Base-by-base conservation (phyloP, 73 alveolate species). In the Tetrahymena borealis region DNA sequence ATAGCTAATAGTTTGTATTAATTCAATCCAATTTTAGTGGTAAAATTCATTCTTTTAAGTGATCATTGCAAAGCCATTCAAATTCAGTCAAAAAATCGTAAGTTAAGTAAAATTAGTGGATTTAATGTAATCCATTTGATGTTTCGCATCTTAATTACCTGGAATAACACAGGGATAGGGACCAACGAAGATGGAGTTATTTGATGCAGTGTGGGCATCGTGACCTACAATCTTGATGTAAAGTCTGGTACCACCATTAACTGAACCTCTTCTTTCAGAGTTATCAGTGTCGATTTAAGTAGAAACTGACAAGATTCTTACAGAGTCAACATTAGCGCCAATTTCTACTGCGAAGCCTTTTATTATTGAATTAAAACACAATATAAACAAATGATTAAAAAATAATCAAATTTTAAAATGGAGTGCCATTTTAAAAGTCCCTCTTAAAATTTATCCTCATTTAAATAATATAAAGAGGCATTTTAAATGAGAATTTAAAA, bases 121-220 rank as follows among this genome's bases (percentile, higher is more conserved):
- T n/a, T n/a, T n/a, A n/a, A n/a, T n/a, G n/a, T n/a, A n/a, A n/a
- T n/a, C n/a, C n/a, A n/a, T n/a, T n/a, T n/a, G n/a, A n/a, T n/a
- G n/a, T n/a, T n/a, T n/a, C n/a, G n/a, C n/a, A n/a, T n/a, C n/a
- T n/a, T n/a, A n/a, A n/a, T 85, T 93, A 93, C 91, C 95, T 39
- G 95, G 91, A 4, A 93, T 77, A 85, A 39, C 40, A n/a, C 95
- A 93, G 11, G 93, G 95, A 40, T 93, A 93, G 38, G 90, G 90
- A 20, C 95, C 95, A 93, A 93, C 78, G 78, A 40, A 93, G 33
- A 93, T 92, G 18, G 93, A 91, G 39, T 93, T 93, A 38, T 93
- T 93, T 8, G 90, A 39, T 13, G 95, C 95, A 39, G 92, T 93
- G 78, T 78, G 91, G 33, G 90, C 93, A 60, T 60, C 85, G 37